Conservation (phyloP, 2,329 filamentous ascomycete species). For the Phyllosticta citrichinensis region DNA sequence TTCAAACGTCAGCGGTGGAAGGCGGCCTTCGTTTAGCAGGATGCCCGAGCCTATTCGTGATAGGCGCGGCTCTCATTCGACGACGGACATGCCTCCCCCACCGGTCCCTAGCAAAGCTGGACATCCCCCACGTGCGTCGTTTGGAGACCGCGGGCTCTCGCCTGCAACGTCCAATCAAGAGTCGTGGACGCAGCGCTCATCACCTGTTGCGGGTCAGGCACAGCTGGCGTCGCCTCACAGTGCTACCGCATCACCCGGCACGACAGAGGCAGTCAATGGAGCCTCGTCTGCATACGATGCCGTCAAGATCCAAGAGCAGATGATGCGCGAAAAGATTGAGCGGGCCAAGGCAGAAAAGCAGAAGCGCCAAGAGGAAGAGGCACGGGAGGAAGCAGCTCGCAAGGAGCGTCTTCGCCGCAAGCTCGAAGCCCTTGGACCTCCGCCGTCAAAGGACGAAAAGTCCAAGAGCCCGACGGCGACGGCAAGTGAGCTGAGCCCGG, state of each 20-base stretch:
- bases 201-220: slow-evolving; percentile 22
- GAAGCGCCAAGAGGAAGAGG: slow-evolving; percentile 52
- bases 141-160: slow-evolving; percentile 6
- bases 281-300: slow-evolving; percentile 41
- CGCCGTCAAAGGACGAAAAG: slow-evolving; percentile 27
- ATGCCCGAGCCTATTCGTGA: not conserved
- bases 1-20: slow-evolving; percentile 76
- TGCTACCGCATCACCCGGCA: slow-evolving; percentile 19
- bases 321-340: slow-evolving; percentile 64
- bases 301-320: slow-evolving; percentile 53
- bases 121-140: not conserved
- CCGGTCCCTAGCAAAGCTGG: not conserved
- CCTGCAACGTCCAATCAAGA: slow-evolving; percentile 10
- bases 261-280: slow-evolving; percentile 20
- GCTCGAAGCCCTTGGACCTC: slow-evolving; percentile 58
- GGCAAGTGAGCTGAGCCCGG: not conserved
- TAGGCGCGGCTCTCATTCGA: slow-evolving; percentile 7
- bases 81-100: slow-evolving; percentile 5
- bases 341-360: slow-evolving; percentile 59
- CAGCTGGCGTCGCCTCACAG: slow-evolving; percentile 27
- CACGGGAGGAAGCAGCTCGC: slow-evolving; percentile 60
- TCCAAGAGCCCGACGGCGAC: not conserved
- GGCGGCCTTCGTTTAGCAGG: slow-evolving; percentile 50
- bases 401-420: slow-evolving; percentile 63
- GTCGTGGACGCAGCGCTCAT: slow-evolving; percentile 19